Evolutionary conservation across 176 grass and related monocot genomes (phyloP), one percentile per base, ranked within the genome.

Genomic region (Oryza glaberrima): DNA sequence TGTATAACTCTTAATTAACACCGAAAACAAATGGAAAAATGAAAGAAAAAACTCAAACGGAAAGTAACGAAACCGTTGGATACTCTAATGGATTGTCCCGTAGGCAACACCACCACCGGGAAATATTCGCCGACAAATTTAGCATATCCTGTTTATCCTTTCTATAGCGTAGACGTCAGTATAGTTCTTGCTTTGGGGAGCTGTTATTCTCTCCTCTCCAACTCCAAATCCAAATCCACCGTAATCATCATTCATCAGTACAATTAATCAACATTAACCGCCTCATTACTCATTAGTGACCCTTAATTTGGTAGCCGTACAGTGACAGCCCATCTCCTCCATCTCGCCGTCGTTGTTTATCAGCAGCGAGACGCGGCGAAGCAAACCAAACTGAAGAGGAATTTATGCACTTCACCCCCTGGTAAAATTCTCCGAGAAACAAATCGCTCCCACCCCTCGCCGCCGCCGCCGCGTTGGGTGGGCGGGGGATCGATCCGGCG

Each of bases 351-450:
- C 8, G 68, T 58, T 58, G 19, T 58, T 17, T 17, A 58, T 19
- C 54, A 49, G 49, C 60, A 14, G 49, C 60, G 20, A 38, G 61
- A 75, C 69, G 69, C 76, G 69, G 76, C 68, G 76, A 85, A 61
- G 38, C 75, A 73, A 77, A 19, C 65, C 80, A 63, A 69, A 67
- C 70, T 13, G 32, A 70, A 70, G 58, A 19, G 8, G 23, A 15
- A 15, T 17, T 73, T 69, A 82, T 90, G 61, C 88, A 25, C 1
- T 69, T 69, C 15, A 68, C 67, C 40, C 36, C 80, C 84, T 80
- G 65, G 20, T 38, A 60, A 16, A 46, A 60, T 28, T 28, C 34
- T 22, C 9, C 8, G 36, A 10, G 43, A 44, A 9, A 9, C 9
- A 44, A 44, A 41, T 41, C 40, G 43, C 43, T 1, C 43, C 16